Evolutionary conservation across 2,329 filamentous ascomycete species (phyloP).

Genomic region (Exophiala phaeomuriformis): DNA sequence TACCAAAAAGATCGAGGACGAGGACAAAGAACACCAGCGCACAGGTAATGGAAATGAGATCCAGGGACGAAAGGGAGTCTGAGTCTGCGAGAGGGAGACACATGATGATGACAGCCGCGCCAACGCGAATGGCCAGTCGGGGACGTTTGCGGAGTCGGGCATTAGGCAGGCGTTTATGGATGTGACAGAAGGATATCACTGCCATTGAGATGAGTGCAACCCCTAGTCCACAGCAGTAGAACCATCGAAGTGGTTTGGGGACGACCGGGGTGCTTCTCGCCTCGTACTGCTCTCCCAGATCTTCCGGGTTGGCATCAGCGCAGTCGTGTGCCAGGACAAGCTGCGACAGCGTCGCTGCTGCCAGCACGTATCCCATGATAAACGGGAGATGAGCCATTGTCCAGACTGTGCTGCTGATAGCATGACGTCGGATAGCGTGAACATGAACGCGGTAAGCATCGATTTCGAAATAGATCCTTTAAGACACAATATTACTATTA

Average conservation of each 20-base stretch:
- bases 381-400: slow-evolving; percentile 53
- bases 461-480: slow-evolving; percentile 54
- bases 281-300: slow-evolving; percentile 47
- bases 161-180: slow-evolving; percentile 47
- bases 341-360: slow-evolving; percentile 48
- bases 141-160: slow-evolving; percentile 45
- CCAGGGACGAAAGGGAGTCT: slow-evolving; percentile 38
- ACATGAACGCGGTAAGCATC: slow-evolving; percentile 50
- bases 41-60: slow-evolving; percentile 43
- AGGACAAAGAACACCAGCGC: slow-evolving; percentile 43
- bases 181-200: slow-evolving; percentile 49
- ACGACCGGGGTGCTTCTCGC: slow-evolving; percentile 46
- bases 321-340: slow-evolving; percentile 55
- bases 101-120: slow-evolving; percentile 47
- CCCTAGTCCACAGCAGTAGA: slow-evolving; percentile 57
- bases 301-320: slow-evolving; percentile 41
- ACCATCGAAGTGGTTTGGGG: slow-evolving; percentile 51
- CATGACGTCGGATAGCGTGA: slow-evolving; percentile 54
- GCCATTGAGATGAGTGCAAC: slow-evolving; percentile 50
- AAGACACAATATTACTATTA: too few species aligned
- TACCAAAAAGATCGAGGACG: slow-evolving; percentile 45
- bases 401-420: slow-evolving; percentile 46
- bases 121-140: slow-evolving; percentile 47
- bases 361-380: slow-evolving; percentile 56
- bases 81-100: slow-evolving; percentile 46